Conservation (phyloP, 805 yeast species). For the Pichia cabralensis region DNA sequence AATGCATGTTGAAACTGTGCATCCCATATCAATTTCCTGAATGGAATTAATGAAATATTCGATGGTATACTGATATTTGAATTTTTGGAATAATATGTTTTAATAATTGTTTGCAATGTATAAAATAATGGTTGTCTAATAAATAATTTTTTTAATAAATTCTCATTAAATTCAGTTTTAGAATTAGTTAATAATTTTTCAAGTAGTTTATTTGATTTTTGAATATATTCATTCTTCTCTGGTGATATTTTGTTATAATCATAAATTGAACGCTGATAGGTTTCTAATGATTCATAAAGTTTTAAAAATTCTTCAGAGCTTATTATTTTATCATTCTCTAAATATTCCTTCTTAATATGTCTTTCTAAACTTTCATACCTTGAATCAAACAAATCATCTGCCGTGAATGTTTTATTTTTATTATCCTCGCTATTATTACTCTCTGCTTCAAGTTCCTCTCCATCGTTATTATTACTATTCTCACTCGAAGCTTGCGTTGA, state of each 20-base stretch:
- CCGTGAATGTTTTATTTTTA: slow-evolving; percentile 1
- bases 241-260: slow-evolving; percentile 16
- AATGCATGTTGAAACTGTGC: slow-evolving; percentile 51
- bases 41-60: slow-evolving; percentile 47
- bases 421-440: no score
- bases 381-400: slow-evolving; percentile 8
- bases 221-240: slow-evolving; percentile 12
- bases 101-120: slow-evolving; percentile 17
- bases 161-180: slow-evolving; percentile 13
- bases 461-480: no score
- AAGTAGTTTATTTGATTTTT: slow-evolving; percentile 16
- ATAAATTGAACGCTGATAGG: slow-evolving; percentile 19
- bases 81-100: slow-evolving; percentile 18
- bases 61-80: slow-evolving; percentile 23
- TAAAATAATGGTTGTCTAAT: slow-evolving; percentile 18
- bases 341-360: slow-evolving; percentile 3
- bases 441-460: no score
- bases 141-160: slow-evolving; percentile 16
- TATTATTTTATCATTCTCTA: background rate
- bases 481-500: no score
- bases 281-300: slow-evolving; percentile 14
- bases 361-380: slow-evolving; percentile 7
- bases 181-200: slow-evolving; percentile 12
- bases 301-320: no score
- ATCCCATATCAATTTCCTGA: slow-evolving; percentile 46